phyloP scores from a whole-genome alignment of 1,284 basidiomycete species.

The Ceratobasidium sp. region DNA sequence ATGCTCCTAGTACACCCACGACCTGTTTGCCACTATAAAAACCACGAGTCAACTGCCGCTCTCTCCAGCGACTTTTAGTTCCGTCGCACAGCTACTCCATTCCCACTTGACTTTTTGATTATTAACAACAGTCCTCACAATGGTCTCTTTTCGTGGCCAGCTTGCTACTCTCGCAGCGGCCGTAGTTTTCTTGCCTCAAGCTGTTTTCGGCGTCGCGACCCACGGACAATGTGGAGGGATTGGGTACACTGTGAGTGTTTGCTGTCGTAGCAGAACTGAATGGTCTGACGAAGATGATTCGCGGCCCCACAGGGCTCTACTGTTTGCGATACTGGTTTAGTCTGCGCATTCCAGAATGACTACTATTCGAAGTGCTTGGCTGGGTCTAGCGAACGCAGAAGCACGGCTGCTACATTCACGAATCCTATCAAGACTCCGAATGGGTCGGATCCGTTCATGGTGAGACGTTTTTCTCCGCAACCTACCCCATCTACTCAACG shows the following conservation, averaged over 20 bases:
- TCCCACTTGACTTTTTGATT: too few species aligned
- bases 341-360: slow-evolving; percentile 2
- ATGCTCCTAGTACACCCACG: too few species aligned
- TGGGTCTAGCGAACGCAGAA: background rate
- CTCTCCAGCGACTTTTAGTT: too few species aligned
- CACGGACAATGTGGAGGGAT: slow-evolving; percentile 40
- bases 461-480: slow-evolving; percentile 3
- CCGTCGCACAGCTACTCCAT: too few species aligned
- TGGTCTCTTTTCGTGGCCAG: slow-evolving; percentile 10
- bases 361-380: slow-evolving; percentile 36
- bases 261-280: background rate
- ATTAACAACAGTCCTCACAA: background rate
- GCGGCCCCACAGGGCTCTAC: slow-evolving; percentile 9
- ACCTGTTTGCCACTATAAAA: too few species aligned
- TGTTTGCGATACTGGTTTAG: slow-evolving; percentile 16
- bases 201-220: background rate
- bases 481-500: background rate
- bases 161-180: slow-evolving; percentile 26
- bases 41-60: too few species aligned
- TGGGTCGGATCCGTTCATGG: slow-evolving; percentile 58
- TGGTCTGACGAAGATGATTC: background rate
- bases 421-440: slow-evolving; percentile 52
- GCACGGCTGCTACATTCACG: slow-evolving; percentile 20
- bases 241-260: slow-evolving; percentile 26
- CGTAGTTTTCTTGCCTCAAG: slow-evolving; percentile 1